Base-by-base conservation (phyloP, 345 rosid genomes). In the Erodium maritimum region DNA sequence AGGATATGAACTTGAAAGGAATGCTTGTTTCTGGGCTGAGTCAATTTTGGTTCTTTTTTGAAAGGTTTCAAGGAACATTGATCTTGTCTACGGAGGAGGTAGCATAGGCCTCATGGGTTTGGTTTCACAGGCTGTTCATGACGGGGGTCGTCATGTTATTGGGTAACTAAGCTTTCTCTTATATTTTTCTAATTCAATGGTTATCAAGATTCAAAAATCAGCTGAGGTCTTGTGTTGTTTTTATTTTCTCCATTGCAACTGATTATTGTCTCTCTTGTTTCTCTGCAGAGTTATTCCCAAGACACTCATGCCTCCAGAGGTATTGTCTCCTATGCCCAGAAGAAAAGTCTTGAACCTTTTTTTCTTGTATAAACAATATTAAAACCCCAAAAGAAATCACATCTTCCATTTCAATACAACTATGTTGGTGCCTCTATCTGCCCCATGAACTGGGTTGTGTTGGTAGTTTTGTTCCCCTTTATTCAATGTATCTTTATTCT, bases 231-330 rank as follows among this genome's bases (percentile, higher is more conserved):
- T 18, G 46, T 58, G 37, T 57, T 61, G 50, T 65, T 52, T 42
- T 67, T 70, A 70, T 48, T 55, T 50, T 64, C 64, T 72, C 58
- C 65, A 64, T 72, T 70, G 52, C n/a, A 57, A 64, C 69, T 72
- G 55, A 66, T 53, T 71, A 58, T 22, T 53, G 51, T 50, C 25
- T 20, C 50, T 52, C 61, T 34, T 29, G 5, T 52, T 48, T 34
- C n/a, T 56, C 55, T 61, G 66, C 96, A 94, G 99, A 77, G 87
- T 94, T 69, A 94, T 94, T 81, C 99, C 99, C 84, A 90, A 87
- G 93, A 94, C 97, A 80, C 96, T 94, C 88, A 90, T 90, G 99
- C 99, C 96, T 79, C 91, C 90, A 85, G 97, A 94, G 99, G 99
- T 94, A 80, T 81, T 81, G 95, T 80, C 77, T 76, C 75, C 65